A percentile compares a stretch with the other conserved stretches of the same genome.
These are phyloP conservation scores for Blastobotrys serpentis DNA, from an alignment of 1,139 yeast genomes.

Conservation along the genomic window DNA sequence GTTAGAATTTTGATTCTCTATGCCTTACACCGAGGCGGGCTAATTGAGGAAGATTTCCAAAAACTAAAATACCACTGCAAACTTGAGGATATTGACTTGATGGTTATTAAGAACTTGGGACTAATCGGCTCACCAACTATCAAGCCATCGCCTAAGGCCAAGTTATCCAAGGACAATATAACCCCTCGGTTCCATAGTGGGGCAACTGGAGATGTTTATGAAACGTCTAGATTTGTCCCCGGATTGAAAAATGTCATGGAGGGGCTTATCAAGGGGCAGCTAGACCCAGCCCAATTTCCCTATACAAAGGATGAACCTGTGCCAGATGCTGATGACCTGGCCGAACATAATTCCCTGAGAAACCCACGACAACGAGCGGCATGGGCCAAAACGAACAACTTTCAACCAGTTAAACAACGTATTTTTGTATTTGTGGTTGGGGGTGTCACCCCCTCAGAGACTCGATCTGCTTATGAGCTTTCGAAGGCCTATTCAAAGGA, in stretches of 20 bases:
- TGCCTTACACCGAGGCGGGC: conserved; percentile 81
- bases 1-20: conserved; percentile 75
- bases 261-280: conserved; percentile 46
- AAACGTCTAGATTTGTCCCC: conserved; percentile 75
- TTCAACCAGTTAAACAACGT: conserved; percentile 58
- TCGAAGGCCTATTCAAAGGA: conserved; percentile 64
- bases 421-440: conserved; percentile 82
- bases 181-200: conserved; percentile 18
- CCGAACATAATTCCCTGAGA: conserved; percentile 50
- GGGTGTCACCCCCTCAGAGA: conserved; percentile 82
- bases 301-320: conserved; percentile 74
- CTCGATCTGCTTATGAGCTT: conserved; percentile 73
- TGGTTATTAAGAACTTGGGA: conserved; percentile 63
- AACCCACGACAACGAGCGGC: conserved; percentile 77
- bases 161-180: conserved; percentile 20
- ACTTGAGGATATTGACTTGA: conserved; percentile 56
- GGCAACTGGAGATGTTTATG: conserved; percentile 65
- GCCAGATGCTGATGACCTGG: conserved; percentile 51
- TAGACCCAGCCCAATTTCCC: conserved; percentile 64
- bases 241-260: conserved; percentile 63
- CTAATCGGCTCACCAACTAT: conserved; percentile 65
- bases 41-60: conserved; percentile 67
- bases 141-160: conserved; percentile 46
- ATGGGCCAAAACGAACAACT: conserved; percentile 65
- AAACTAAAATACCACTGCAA: conserved; percentile 73